These are phyloP conservation scores for Rhododendron ferrugineum DNA, from an alignment of 148 eudicot genomes.

Conservation along the genomic window DNA sequence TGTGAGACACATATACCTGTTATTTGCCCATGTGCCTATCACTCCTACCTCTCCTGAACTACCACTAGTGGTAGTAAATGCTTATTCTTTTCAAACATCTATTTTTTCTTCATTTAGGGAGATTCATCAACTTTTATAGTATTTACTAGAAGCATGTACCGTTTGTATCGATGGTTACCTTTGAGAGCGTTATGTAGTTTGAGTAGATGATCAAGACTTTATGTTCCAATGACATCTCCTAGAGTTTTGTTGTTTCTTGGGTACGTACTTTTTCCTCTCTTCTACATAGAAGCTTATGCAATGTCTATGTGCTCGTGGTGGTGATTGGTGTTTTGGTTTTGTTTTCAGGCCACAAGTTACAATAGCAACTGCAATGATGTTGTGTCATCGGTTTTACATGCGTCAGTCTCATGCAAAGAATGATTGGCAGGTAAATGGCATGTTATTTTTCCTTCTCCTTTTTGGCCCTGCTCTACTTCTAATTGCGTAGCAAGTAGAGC, in stretches of 20 bases:
- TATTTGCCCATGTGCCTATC: not conserved
- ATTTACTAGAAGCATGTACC: not conserved
- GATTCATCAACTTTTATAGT: not conserved
- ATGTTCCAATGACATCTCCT: not conserved
- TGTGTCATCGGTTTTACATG: conserved; percentile 77
- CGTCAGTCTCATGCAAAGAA: conserved; percentile 77
- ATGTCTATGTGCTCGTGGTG: not conserved
- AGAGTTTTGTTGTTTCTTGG: not conserved
- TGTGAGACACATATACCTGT: not conserved
- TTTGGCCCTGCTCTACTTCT: not conserved
- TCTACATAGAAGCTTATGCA: not conserved
- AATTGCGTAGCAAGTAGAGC: not conserved
- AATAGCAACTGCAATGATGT: conserved; percentile 57
- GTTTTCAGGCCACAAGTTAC: conserved; percentile 66
- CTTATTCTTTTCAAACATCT: not conserved
- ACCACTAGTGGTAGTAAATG: not conserved
- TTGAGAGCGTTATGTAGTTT: not conserved
- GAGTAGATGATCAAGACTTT: not conserved
- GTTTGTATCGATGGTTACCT: not conserved
- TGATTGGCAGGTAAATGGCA: conserved; percentile 62
- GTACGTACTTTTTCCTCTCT: not conserved
- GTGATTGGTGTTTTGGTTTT: conserved; percentile 4
- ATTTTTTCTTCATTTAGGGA: not conserved
- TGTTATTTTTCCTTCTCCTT: not conserved
- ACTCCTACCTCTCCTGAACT: not conserved